Conservation (phyloP, 805 yeast species). For the Sugiyamaella valdiviana region DNA sequence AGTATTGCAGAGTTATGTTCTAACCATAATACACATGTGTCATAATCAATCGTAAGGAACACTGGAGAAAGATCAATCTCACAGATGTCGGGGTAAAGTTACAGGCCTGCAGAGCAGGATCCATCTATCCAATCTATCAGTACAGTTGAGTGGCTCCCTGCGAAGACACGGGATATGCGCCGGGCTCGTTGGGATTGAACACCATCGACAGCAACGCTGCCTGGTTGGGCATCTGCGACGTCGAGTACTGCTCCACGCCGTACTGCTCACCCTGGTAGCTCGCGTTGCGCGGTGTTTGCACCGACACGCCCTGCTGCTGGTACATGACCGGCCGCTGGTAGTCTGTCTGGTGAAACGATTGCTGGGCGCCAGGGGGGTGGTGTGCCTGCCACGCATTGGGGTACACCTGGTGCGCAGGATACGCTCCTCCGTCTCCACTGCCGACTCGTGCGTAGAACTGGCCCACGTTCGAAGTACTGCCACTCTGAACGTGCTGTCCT, state of each 20-base stretch:
- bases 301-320: not conserved
- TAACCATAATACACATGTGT: not conserved
- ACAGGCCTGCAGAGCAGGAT: not conserved
- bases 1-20: too few species aligned
- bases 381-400: not conserved
- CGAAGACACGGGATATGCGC: not conserved
- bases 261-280: not conserved
- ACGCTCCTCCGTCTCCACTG: not conserved
- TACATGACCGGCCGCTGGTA: not conserved
- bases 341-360: not conserved
- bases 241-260: not conserved
- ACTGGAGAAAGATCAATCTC: not conserved
- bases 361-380: not conserved
- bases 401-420: not conserved
- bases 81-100: not conserved
- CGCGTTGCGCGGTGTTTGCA: not conserved
- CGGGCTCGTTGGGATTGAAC: constrained; percentile 12
- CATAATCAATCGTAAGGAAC: not conserved
- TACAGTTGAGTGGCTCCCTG: not conserved
- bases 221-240: not conserved
- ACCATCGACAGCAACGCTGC: constrained; percentile 11
- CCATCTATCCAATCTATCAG: not conserved
- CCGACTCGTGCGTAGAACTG: not conserved
- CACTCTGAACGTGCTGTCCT: not conserved
- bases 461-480: not conserved